phyloP scores from a whole-genome alignment of 192 early-diverging fungal genomes.

The Cetraspora pellucida region DNA sequence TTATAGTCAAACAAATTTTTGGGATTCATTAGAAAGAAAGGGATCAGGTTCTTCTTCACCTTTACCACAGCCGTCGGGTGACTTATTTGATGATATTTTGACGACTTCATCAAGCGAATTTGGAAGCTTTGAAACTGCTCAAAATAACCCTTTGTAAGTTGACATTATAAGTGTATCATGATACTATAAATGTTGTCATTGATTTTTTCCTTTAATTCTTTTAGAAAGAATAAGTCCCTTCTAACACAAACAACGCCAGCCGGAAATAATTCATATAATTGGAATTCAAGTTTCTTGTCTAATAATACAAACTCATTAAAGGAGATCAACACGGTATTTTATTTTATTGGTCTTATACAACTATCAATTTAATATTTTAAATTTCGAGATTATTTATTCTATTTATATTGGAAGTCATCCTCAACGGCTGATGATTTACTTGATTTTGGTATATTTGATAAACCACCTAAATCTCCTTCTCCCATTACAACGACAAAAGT shows the following conservation, averaged over 20 bases:
- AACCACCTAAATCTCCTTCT: background rate
- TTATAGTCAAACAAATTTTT: constrained; percentile 17
- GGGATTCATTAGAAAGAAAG: constrained; percentile 19
- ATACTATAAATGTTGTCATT: too few relatives aligned
- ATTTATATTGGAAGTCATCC: background rate
- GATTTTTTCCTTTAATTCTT: too few relatives aligned
- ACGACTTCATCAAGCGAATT: background rate
- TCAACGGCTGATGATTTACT: background rate
- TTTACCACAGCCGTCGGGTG: background rate
- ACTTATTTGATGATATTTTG: background rate
- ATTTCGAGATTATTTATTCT: background rate
- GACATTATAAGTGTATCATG: too few relatives aligned
- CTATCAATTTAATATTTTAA: background rate
- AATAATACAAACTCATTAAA: background rate
- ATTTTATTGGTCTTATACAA: background rate
- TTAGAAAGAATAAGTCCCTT: too few relatives aligned
- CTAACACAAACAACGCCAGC: too few relatives aligned
- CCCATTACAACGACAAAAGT: background rate
- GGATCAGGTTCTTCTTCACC: background rate
- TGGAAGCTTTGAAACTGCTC: background rate
- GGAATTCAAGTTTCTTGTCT: background rate
- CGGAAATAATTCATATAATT: too few relatives aligned
- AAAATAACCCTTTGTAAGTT: constrained; percentile 1
- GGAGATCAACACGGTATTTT: background rate
- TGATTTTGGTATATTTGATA: constrained; percentile 16